Percentiles rank a stretch among this genome's conserved stretches.
Conservation (phyloP, 345 rosid species). For the Eucalyptus paniculata region DNA sequence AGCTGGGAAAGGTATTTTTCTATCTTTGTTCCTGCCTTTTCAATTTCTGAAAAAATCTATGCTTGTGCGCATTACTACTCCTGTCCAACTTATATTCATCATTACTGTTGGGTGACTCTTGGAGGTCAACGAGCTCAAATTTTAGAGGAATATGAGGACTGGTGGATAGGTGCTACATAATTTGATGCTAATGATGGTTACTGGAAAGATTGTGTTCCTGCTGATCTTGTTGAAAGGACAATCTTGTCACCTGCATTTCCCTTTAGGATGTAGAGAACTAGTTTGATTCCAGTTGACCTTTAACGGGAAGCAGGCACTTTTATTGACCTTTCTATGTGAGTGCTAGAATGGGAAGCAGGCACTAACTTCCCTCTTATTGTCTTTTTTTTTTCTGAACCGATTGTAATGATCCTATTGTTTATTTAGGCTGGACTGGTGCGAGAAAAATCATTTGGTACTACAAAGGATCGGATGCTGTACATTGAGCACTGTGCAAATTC, state of each 20-base stretch:
- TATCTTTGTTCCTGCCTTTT: neutral
- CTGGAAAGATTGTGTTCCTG: neutral
- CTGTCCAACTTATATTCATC: neutral
- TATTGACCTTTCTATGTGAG: neutral
- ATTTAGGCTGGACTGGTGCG: slow-evolving; percentile 77
- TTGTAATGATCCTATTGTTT: neutral
- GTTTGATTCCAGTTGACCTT: neutral
- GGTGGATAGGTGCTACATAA: neutral
- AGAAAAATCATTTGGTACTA: slow-evolving; percentile 73
- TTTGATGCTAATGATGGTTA: neutral
- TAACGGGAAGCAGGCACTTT: neutral
- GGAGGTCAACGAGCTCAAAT: neutral
- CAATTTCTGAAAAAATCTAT: neutral
- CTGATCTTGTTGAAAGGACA: neutral
- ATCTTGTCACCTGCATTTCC: neutral
- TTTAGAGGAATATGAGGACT: neutral
- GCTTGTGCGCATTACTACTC: neutral
- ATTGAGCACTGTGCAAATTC: slow-evolving; percentile 79
- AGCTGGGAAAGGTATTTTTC: slow-evolving; percentile 70
- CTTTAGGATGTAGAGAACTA: neutral
- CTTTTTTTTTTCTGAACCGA: neutral
- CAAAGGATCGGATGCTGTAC: slow-evolving; percentile 72
- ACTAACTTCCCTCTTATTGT: neutral
- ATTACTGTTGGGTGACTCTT: neutral
- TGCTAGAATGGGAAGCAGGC: neutral